Evolutionary conservation across 257 asterid genomes (phyloP).

Genomic region (Solanum paucissectum): DNA sequence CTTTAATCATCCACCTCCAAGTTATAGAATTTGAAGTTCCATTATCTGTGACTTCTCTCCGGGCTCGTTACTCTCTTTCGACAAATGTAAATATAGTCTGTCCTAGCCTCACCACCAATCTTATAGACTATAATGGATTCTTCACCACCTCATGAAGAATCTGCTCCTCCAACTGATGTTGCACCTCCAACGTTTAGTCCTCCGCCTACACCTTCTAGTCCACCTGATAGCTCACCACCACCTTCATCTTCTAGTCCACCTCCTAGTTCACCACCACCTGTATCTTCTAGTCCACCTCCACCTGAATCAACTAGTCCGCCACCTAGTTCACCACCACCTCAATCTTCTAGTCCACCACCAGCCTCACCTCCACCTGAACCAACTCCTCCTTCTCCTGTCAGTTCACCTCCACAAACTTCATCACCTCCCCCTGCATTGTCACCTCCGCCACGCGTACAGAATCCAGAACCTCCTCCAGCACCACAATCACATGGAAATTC

Average conservation of each 20-base stretch:
- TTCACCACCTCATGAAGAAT: not conserved
- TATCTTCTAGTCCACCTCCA: not conserved
- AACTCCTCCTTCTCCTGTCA: constrained; percentile 7
- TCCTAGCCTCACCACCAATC: not conserved
- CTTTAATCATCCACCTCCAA: constrained; percentile 14
- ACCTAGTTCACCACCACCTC: constrained; percentile 1
- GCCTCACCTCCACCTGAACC: constrained; percentile 11
- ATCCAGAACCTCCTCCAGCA: constrained; percentile 8
- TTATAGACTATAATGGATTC: constrained; percentile 13
- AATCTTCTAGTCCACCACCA: constrained; percentile 20
- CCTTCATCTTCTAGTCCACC: not conserved
- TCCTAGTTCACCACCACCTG: constrained; percentile 9
- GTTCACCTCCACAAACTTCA: constrained; percentile 3
- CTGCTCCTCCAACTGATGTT: not conserved
- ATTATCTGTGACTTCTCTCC: not conserved
- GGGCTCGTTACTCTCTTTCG: not conserved
- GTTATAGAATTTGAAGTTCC: constrained; percentile 4
- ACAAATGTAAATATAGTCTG: constrained; percentile 2
- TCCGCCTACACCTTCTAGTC: not conserved
- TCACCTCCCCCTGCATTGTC: constrained; percentile 22
- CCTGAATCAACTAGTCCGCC: not conserved
- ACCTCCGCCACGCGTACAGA: constrained; percentile 23
- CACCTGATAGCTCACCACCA: constrained; percentile 5
- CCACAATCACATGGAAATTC: constrained; percentile 4
- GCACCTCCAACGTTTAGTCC: constrained; percentile 10